Evolutionary conservation across 2,329 filamentous ascomycete genomes (phyloP), one percentile per base, ranked within the genome.

Genomic region (Ascochyta viciae-villosae): DNA sequence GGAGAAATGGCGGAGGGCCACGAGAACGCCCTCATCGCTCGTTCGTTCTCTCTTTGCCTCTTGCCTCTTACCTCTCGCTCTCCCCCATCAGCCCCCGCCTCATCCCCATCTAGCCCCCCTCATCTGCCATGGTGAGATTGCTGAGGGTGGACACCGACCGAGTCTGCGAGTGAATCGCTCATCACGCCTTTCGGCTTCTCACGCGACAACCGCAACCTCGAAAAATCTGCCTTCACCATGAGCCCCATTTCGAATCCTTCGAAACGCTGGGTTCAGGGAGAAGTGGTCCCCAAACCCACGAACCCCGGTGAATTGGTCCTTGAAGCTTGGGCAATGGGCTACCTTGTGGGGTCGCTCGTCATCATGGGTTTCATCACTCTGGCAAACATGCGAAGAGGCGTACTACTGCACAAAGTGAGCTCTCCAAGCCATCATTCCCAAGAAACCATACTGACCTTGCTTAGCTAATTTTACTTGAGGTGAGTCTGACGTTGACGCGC

Each of bases 311-410:
- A 73, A 46, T 61, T 77, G 47, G 64, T 77, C 22, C 63, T 78
- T 10, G 76, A 78, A 60, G 73, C 73, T 50, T 78, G 76, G 76
- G 71, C 74, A 6, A 73, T 76, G 61, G 76, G 76, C 37, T 75
- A 71, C 41, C 67, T 77, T 61, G 74, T 77, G n/a, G 75, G 75
- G 22, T 73, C 74, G 12, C 69, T 82, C 29, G 72, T 82, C 56
- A 78, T 82, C 44, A 81, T 82, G 78, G 70, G 73, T 16, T 79
- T 76, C 58, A 76, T 82, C 39, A 79, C 80, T 16, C 64, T 82
- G 26, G 76, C 79, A 23, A 82, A 82, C 59, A 82, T 82, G 80
- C 72, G 80, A 34, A 70, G 73, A 60, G 73, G 75, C 35, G 78
- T 81, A 9, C 62, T 82, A 27, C 67, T 82, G 54, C 80, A 82